These are phyloP conservation scores for Pleurotus djamor DNA, from an alignment of 768 basidiomycete genomes.

Conservation along the genomic window DNA sequence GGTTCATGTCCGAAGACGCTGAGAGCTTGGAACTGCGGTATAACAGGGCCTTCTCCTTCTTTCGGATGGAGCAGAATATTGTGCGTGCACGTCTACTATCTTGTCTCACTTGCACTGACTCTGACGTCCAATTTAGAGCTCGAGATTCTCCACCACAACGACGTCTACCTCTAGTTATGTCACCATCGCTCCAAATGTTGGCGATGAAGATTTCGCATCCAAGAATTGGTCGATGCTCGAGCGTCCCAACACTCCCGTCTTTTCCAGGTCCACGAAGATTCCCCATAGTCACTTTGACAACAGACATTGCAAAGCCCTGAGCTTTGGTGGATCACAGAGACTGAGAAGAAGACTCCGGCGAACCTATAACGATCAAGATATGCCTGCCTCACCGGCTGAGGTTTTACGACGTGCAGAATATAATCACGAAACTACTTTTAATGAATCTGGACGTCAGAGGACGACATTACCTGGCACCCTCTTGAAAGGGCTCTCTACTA, in stretches of 20 bases:
- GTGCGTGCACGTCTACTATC: constrained; percentile 8
- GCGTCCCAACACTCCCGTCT: constrained; percentile 14
- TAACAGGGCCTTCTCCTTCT: neutral
- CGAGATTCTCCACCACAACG: constrained; percentile 19
- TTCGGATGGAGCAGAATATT: constrained; percentile 10
- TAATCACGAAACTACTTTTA: constrained; percentile 8
- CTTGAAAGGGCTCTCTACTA: neutral
- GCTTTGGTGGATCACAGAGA: neutral
- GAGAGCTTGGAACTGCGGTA: constrained; percentile 11
- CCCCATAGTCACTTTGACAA: neutral
- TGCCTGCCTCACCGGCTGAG: constrained; percentile 4
- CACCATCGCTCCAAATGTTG: constrained; percentile 11
- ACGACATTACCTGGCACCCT: neutral
- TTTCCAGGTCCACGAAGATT: neutral
- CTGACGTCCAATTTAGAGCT: constrained; percentile 10
- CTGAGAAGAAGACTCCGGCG: neutral
- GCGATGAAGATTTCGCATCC: constrained; percentile 9
- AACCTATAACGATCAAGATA: neutral
- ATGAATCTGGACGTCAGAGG: neutral
- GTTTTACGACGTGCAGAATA: constrained; percentile 8
- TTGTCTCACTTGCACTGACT: neutral
- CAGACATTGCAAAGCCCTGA: constrained; percentile 2
- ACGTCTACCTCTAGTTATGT: constrained; percentile 23
- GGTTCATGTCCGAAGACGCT: constrained; percentile 8
- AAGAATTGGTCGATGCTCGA: constrained; percentile 17